Evolutionary conservation across 805 yeast species (phyloP).

Genomic region (Ogataea neopini): DNA sequence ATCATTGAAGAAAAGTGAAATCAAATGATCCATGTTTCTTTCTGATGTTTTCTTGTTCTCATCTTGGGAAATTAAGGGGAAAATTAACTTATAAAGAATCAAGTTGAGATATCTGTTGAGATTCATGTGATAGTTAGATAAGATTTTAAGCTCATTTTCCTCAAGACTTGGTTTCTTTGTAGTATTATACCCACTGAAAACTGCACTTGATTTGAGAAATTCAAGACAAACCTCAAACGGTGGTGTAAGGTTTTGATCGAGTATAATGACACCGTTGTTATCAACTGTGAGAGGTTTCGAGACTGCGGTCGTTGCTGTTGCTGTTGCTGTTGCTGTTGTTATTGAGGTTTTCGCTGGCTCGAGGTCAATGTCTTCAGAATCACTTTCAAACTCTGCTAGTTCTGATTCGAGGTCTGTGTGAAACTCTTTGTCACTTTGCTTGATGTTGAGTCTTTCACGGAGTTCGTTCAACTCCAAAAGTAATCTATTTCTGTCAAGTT

Average conservation of each 20-base stretch:
- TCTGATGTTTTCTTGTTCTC: constrained; percentile 22
- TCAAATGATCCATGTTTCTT: constrained; percentile 44
- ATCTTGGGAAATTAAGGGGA: constrained; percentile 30
- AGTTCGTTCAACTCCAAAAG: constrained; percentile 36
- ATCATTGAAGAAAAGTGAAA: constrained; percentile 50
- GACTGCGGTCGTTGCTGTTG: too few species aligned
- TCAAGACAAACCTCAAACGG: constrained; percentile 24
- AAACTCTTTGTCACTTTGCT: constrained; percentile 3
- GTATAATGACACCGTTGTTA: constrained; percentile 22
- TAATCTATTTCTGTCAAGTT: constrained; percentile 50
- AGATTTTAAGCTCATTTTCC: constrained; percentile 20
- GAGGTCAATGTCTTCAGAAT: background rate
- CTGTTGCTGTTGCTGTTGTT: too few species aligned
- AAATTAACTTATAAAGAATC: constrained; percentile 35
- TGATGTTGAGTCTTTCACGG: constrained; percentile 16
- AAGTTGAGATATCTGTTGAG: constrained; percentile 37
- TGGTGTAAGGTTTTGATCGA: constrained; percentile 32
- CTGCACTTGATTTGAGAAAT: constrained; percentile 26
- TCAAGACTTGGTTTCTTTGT: background rate
- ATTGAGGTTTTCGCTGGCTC: too few species aligned
- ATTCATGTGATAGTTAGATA: constrained; percentile 38
- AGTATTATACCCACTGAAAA: constrained; percentile 34
- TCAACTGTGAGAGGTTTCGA: constrained; percentile 13
- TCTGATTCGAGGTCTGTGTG: background rate
- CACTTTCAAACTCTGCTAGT: constrained; percentile 1